phyloP scores from a whole-genome alignment of 768 basidiomycete species.

The Pleurotus tuber-regium region DNA sequence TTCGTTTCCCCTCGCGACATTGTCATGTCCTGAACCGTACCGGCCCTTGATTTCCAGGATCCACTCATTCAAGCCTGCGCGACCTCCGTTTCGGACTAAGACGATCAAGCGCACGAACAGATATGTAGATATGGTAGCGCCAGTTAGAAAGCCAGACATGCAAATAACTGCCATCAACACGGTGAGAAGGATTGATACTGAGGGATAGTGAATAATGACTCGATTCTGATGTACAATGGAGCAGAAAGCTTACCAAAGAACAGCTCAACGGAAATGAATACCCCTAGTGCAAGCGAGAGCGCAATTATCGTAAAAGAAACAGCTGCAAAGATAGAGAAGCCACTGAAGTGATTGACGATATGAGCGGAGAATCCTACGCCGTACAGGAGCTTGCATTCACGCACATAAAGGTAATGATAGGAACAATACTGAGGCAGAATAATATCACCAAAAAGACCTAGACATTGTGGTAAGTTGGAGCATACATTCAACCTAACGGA shows the following conservation, averaged over 20 bases:
- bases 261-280: slow-evolving; percentile 27
- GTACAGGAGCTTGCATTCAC: no score
- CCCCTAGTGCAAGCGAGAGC: slow-evolving; percentile 28
- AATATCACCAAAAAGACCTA: slow-evolving; percentile 43
- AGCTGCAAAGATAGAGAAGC: slow-evolving; percentile 31
- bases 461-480: background rate
- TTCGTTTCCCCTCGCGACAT: background rate
- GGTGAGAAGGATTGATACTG: slow-evolving; percentile 20
- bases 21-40: background rate
- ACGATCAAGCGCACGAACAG: slow-evolving; percentile 18
- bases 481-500: background rate
- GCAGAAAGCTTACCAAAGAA: slow-evolving; percentile 25
- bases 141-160: slow-evolving; percentile 21
- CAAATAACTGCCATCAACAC: slow-evolving; percentile 19
- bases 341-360: slow-evolving; percentile 15
- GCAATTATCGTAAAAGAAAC: slow-evolving; percentile 33
- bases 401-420: slow-evolving; percentile 36
- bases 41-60: slow-evolving; percentile 16
- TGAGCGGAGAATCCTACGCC: no score
- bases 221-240: no score
- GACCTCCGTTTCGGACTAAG: slow-evolving; percentile 19
- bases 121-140: slow-evolving; percentile 18
- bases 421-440: slow-evolving; percentile 31
- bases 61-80: slow-evolving; percentile 20
- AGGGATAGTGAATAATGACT: background rate